A percentile compares a stretch with the other conserved stretches of the same genome.
These are phyloP conservation scores for Pseudopediastrum boryanum DNA, from an alignment of 139 green algal species.

Conservation along the genomic window DNA sequence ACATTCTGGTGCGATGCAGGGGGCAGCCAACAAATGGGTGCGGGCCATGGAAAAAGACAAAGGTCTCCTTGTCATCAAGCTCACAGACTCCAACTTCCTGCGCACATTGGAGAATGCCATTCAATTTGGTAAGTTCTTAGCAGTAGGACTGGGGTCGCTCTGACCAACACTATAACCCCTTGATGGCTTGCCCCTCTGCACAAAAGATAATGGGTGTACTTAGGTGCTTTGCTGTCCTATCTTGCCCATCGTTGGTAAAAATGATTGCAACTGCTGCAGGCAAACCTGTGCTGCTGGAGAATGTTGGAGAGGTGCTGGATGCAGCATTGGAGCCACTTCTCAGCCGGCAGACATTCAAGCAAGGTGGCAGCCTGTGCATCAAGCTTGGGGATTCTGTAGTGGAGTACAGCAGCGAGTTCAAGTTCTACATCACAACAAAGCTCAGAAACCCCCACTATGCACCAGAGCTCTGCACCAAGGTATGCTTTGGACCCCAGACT, in stretches of 20 bases:
- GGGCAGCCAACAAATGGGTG: constrained; percentile 88
- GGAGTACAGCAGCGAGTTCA: constrained; percentile 81
- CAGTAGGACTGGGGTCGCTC: neutral
- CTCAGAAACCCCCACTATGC: constrained; percentile 87
- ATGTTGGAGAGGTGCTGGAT: constrained; percentile 82
- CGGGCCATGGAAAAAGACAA: constrained; percentile 77
- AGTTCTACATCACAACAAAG: constrained; percentile 91
- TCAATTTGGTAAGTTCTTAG: constrained; percentile 41
- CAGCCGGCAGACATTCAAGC: constrained; percentile 79
- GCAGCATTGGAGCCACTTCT: constrained; percentile 83
- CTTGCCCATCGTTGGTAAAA: too few species aligned
- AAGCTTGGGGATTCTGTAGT: constrained; percentile 77
- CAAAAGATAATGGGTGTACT: too few species aligned
- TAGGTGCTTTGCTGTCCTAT: too few species aligned
- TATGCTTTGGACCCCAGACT: too few species aligned
- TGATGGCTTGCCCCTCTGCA: too few species aligned
- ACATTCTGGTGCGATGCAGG: constrained; percentile 36
- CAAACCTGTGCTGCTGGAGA: constrained; percentile 85
- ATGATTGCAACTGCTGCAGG: constrained; percentile 50
- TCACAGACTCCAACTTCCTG: constrained; percentile 78
- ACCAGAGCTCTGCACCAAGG: constrained; percentile 83
- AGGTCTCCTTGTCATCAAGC: constrained; percentile 76
- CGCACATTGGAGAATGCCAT: constrained; percentile 85
- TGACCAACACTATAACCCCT: too few species aligned
- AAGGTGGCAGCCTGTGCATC: constrained; percentile 72